Evolutionary conservation across 2,329 filamentous ascomycete genomes (phyloP), one percentile per base, ranked within the genome.

Genomic region (Epichloe aotearoae): DNA sequence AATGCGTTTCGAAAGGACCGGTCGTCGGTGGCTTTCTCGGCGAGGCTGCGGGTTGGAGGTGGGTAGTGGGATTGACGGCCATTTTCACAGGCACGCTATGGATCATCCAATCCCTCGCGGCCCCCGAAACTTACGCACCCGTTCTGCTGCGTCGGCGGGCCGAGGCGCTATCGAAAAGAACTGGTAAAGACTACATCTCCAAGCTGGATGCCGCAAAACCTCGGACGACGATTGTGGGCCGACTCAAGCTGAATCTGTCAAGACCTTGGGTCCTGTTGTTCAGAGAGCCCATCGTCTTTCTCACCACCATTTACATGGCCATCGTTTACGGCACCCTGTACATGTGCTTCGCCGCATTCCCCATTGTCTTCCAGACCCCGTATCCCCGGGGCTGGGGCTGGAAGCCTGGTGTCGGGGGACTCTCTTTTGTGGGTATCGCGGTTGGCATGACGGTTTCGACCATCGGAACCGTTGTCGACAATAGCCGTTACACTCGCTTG

Each of bases 241-340:
- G 76, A 39, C 75, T 84, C 61, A 72, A 72, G 50, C 72, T 74
- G 2, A 74, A 78, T 4, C 69, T 85, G n/a, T 66, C 73, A 40
- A 73, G 82, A 1, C 83, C 83, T 1, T 83, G 79, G 79, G 65
- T 81, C 38, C 67, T 87, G 5, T 71, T 86, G 1, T 80, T 86
- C 68, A 66, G 66, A 49, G 82, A 86, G 58, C 82, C 82, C 5
- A 85, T 86, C 55, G 79, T 85, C 23, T 62, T 84, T 11, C 67
- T 85, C 10, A 70, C 80, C 4, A 77, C 74, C 6, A 67, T 84
- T 26, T 86, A 85, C 68, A 76, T 82, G 71, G 76, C 79, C 55
- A 80, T 76, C 53, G 65, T 76, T 55, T 77, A 76, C 56, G 73
- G 73, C 20, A 77, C 74, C 0, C 61, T 79, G 4, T 80, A 78